Conservation (phyloP, 352 stramenopile genomes). For the Phytophthora podocarpi region DNA sequence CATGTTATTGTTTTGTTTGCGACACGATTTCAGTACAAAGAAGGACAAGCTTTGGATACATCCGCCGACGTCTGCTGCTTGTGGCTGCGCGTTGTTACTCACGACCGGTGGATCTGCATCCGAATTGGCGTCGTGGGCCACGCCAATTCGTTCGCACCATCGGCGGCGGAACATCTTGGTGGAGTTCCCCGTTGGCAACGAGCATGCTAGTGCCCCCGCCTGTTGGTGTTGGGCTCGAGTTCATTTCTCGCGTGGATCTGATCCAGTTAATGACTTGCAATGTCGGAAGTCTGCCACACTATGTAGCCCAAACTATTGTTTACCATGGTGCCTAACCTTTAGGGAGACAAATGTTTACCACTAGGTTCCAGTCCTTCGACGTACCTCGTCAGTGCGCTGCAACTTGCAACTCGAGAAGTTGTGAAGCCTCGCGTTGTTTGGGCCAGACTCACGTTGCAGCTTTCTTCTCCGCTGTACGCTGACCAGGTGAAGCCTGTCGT, state of each 20-base stretch:
- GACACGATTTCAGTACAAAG: constrained; percentile 6
- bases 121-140: constrained; percentile 20
- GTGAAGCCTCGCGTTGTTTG: too few species aligned
- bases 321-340: background rate
- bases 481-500: too few species aligned
- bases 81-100: constrained; percentile 16
- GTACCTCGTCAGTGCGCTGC: background rate
- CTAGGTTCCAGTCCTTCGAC: background rate
- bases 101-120: constrained; percentile 12
- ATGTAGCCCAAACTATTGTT: background rate
- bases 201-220: too few species aligned
- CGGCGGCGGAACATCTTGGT: constrained; percentile 2
- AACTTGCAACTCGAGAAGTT: background rate
- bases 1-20: background rate
- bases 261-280: background rate
- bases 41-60: constrained; percentile 29
- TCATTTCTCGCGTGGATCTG: background rate
- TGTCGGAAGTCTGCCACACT: background rate
- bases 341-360: constrained; percentile 3
- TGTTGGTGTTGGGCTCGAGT: background rate
- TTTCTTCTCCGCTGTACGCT: too few species aligned
- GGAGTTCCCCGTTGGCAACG: too few species aligned
- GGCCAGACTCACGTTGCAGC: too few species aligned
- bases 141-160: background rate
- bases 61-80: constrained; percentile 12